These are phyloP conservation scores for Paecilomyces dactylethromorphus DNA, from an alignment of 2,329 filamentous ascomycete species.

Conservation along the genomic window DNA sequence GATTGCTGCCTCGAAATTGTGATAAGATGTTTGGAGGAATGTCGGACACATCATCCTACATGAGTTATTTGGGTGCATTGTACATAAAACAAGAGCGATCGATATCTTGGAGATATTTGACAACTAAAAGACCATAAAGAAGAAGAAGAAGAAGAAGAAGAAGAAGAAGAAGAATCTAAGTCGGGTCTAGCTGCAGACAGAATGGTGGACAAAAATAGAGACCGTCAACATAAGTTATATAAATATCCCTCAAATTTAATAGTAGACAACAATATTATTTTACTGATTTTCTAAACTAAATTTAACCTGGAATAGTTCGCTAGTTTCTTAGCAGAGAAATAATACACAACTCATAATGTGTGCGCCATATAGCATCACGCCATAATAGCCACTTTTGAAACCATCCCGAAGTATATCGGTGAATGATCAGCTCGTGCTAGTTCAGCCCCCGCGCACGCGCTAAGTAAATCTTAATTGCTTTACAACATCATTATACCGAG, in stretches of 20 bases:
- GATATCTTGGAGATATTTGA: neutral
- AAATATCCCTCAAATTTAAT: too few relatives aligned
- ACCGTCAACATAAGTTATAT: too few relatives aligned
- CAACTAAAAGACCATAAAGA: too few relatives aligned
- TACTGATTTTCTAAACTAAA: too few relatives aligned
- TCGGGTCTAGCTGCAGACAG: too few relatives aligned
- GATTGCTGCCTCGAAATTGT: neutral
- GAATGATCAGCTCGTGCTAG: neutral
- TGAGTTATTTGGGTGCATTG: neutral
- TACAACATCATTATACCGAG: neutral
- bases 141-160: too few relatives aligned
- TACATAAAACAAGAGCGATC: neutral
- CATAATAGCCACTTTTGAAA: neutral
- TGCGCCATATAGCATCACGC: neutral
- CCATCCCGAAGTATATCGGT: neutral
- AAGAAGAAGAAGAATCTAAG: too few relatives aligned
- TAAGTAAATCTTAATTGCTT: neutral
- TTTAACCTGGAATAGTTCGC: too few relatives aligned
- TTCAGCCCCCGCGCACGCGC: neutral
- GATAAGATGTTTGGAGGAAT: neutral
- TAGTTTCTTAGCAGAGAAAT: too few relatives aligned
- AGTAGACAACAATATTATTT: too few relatives aligned
- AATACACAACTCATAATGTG: neutral
- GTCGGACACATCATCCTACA: neutral
- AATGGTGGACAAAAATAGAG: too few relatives aligned